Evolutionary conservation across 2,329 filamentous ascomycete genomes (phyloP).

Genomic region (Claviceps sp.): DNA sequence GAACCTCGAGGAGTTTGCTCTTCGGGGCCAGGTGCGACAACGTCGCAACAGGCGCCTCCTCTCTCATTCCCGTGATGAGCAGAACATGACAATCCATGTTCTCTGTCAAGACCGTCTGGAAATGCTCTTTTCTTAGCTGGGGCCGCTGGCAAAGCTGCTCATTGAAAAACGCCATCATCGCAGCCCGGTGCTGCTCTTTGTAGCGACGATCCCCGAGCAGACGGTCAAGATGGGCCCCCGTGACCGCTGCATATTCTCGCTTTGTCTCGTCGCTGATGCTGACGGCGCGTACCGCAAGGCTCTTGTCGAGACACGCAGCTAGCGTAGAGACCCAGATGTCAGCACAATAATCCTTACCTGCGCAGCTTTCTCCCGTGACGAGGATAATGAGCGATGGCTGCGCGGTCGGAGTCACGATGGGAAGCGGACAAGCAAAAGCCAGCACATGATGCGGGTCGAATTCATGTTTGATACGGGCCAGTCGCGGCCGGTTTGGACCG

Average conservation of each 20-base stretch:
- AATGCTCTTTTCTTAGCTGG: conserved; percentile 35
- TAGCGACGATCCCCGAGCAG: conserved; percentile 42
- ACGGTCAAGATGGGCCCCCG: conserved; percentile 31
- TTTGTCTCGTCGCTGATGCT: conserved; percentile 49
- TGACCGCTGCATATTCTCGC: conserved; percentile 35
- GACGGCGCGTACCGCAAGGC: conserved; percentile 24
- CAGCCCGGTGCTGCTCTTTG: conserved; percentile 45
- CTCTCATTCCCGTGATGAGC: conserved; percentile 50
- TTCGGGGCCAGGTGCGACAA: conserved; percentile 42
- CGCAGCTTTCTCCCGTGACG: conserved; percentile 39
- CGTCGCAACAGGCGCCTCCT: conserved; percentile 39
- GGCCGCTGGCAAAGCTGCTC: conserved; percentile 29
- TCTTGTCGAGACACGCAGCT: conserved; percentile 10
- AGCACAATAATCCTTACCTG: conserved; percentile 49
- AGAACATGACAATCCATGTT: conserved; percentile 36
- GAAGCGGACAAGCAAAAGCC: conserved; percentile 41
- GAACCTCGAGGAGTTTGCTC: conserved; percentile 40
- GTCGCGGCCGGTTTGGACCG: conserved; percentile 35
- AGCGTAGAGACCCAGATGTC: conserved; percentile 34
- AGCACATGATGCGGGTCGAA: conserved; percentile 39
- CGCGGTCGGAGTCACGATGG: conserved; percentile 14
- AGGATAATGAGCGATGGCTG: conserved; percentile 38
- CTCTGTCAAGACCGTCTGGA: conserved; percentile 29
- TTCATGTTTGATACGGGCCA: conserved; percentile 35
- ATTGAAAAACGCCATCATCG: conserved; percentile 38